These are phyloP conservation scores for Chytriomyces confervae DNA, from an alignment of 192 early-diverging fungal species.

Conservation along the genomic window DNA sequence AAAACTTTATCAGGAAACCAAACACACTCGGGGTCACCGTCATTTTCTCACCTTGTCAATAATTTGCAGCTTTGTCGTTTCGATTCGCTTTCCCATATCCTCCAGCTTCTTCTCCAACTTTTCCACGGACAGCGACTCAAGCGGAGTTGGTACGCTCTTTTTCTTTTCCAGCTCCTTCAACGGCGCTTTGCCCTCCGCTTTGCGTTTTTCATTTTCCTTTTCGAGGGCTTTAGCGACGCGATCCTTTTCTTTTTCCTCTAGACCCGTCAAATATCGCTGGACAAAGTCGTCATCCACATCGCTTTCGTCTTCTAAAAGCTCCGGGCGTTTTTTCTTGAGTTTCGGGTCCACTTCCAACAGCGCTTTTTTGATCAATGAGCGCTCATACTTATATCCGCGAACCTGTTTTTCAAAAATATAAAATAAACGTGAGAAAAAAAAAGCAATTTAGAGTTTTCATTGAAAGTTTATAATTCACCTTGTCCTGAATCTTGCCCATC, in stretches of 20 bases:
- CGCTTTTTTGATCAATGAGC: conserved; percentile 69
- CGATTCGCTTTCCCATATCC: conserved; percentile 75
- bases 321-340: conserved; percentile 76
- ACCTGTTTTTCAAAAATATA: conserved; percentile 51
- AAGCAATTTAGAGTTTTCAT: background rate
- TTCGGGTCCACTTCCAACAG: conserved; percentile 77
- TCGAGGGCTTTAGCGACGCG: conserved; percentile 65
- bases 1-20: conserved; percentile 14
- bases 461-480: conserved; percentile 48
- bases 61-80: conserved; percentile 72
- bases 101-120: conserved; percentile 74
- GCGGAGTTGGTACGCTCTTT: conserved; percentile 41
- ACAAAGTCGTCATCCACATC: conserved; percentile 84
- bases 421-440: conserved; percentile 11
- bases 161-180: conserved; percentile 58
- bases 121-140: conserved; percentile 56
- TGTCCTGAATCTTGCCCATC: conserved; percentile 84
- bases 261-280: conserved; percentile 56
- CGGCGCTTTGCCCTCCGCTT: conserved; percentile 59
- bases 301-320: conserved; percentile 69
- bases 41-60: conserved; percentile 74
- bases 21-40: background rate
- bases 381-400: conserved; percentile 85
- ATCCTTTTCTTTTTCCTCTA: conserved; percentile 78
- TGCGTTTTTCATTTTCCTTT: conserved; percentile 85